A percentile compares a stretch with the other conserved stretches of the same genome.
phyloP scores from a whole-genome alignment of 202 grass and related monocot genomes.

The Cymbopogon flexuosus region DNA sequence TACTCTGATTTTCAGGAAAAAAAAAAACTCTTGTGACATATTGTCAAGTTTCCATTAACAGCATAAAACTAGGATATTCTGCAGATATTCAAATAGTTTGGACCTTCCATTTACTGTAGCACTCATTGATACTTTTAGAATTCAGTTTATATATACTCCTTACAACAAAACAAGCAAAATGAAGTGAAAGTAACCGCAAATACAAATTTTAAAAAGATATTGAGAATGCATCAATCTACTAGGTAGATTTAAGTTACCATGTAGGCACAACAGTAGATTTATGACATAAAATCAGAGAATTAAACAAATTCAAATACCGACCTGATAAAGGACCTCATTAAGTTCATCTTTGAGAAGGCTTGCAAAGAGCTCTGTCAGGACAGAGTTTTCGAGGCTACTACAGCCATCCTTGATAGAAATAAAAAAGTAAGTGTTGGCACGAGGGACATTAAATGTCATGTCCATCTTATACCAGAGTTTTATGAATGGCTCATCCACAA shows the following conservation, averaged over 20 bases:
- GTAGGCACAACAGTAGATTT: background rate
- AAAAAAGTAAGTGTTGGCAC: constrained; percentile 79
- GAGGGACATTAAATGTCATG: constrained; percentile 79
- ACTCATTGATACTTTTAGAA: background rate
- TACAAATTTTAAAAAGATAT: constrained; percentile 8
- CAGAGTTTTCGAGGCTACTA: constrained; percentile 57
- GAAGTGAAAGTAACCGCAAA: background rate
- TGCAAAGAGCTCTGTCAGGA: constrained; percentile 83
- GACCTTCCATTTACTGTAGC: constrained; percentile 3
- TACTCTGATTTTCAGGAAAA: background rate
- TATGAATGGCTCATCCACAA: constrained; percentile 71
- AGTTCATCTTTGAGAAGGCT: constrained; percentile 95
- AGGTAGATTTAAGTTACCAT: constrained; percentile 4
- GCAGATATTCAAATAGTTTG: background rate
- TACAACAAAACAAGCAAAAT: constrained; percentile 12
- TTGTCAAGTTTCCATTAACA: background rate
- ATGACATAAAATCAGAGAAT: background rate
- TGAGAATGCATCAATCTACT: background rate
- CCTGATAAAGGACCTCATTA: constrained; percentile 51
- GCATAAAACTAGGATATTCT: background rate
- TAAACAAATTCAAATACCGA: constrained; percentile 35
- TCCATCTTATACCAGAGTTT: constrained; percentile 97
- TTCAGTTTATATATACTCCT: background rate
- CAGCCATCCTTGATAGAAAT: constrained; percentile 84
- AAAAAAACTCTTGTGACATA: background rate